Percentiles rank a stretch among this genome's conserved stretches.
These are phyloP conservation scores for Neofusicoccum sp. DNA, from an alignment of 2,329 filamentous ascomycete species.

Conservation along the genomic window DNA sequence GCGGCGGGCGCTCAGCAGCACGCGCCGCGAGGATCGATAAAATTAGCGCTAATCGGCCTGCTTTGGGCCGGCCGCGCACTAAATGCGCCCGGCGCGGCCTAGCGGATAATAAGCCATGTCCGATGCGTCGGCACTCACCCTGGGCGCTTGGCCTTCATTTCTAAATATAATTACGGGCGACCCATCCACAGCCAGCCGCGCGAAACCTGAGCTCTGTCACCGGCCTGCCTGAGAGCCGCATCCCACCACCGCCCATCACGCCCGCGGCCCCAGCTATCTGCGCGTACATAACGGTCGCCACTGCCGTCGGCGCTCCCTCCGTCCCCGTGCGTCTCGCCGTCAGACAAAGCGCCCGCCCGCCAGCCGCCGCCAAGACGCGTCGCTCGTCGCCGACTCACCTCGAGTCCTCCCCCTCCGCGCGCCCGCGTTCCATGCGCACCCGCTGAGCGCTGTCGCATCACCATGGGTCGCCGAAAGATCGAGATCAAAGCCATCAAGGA, in stretches of 20 bases:
- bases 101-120: neutral
- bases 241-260: conserved; percentile 8
- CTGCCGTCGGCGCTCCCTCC: neutral
- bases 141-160: neutral
- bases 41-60: neutral
- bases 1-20: neutral
- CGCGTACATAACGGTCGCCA: conserved; percentile 16
- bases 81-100: neutral
- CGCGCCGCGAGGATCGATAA: neutral
- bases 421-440: conserved; percentile 14
- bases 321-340: conserved; percentile 4
- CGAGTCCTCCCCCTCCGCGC: conserved; percentile 10
- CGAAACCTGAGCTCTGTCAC: conserved; percentile 13
- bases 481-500: conserved; percentile 99
- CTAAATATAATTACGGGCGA: conserved; percentile 6
- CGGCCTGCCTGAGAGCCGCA: conserved; percentile 18
- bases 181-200: conserved; percentile 1
- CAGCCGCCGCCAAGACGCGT: conserved; percentile 11
- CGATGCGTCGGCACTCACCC: conserved; percentile 1
- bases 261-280: neutral
- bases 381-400: conserved; percentile 7
- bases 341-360: conserved; percentile 15
- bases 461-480: conserved; percentile 97
- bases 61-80: neutral
- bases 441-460: conserved; percentile 19